Evolutionary conservation across 208 protist species (phyloP).

Genomic region (Trypanosoma rangeli): DNA sequence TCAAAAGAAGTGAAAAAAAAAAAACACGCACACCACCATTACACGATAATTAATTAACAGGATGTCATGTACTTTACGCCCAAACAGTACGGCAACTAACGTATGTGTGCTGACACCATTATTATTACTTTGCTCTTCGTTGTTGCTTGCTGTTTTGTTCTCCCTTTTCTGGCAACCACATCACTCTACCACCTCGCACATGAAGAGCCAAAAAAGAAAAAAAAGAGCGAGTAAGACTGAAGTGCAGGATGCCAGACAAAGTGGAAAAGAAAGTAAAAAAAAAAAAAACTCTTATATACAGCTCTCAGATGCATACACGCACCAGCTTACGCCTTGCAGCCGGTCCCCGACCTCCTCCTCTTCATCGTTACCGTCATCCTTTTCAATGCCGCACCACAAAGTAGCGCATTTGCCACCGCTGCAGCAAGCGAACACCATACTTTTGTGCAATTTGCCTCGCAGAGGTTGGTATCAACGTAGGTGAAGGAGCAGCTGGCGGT

Average conservation of each 20-base stretch:
- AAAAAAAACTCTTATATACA: neutral
- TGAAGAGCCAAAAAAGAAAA: no score
- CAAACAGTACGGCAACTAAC: no score
- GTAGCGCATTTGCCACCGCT: slow-evolving; percentile 21
- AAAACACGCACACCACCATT: neutral
- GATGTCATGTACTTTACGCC: no score
- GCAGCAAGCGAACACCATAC: slow-evolving; percentile 20
- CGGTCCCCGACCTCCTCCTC: neutral
- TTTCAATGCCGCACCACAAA: slow-evolving; percentile 18
- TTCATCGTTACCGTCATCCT: neutral
- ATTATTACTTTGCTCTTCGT: no score
- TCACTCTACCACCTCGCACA: no score
- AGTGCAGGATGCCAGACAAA: neutral
- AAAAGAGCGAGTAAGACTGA: no score
- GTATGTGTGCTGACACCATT: no score
- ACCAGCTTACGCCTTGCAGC: neutral
- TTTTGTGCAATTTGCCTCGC: neutral
- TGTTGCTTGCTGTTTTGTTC: no score
- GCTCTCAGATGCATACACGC: neutral
- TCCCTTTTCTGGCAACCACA: no score
- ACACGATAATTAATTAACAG: no score
- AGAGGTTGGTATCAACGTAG: neutral
- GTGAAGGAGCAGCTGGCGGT: slow-evolving; percentile 4
- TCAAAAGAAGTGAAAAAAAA: slow-evolving; percentile 14
- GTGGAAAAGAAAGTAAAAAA: neutral